A percentile compares a stretch with the other conserved stretches of the same genome.
phyloP scores from a whole-genome alignment of 2,329 filamentous ascomycete species.

The Aspergillus sp. region DNA sequence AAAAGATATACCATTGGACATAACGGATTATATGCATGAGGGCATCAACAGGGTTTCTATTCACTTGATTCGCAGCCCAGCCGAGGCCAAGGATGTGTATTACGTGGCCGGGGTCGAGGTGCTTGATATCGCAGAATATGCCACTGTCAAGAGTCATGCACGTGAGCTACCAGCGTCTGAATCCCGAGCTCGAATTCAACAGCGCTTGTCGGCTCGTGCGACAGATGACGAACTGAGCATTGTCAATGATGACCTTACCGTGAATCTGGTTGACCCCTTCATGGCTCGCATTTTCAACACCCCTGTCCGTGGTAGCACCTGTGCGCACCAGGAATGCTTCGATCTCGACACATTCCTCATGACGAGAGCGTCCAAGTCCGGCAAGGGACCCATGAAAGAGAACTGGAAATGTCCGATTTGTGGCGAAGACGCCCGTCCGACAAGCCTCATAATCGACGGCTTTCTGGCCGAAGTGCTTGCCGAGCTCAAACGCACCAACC shows the following conservation, averaged over 20 bases:
- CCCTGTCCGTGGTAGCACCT: conserved; percentile 64
- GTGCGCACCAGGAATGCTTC: conserved; percentile 80
- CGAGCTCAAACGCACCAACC: conserved; percentile 45
- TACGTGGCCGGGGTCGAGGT: conserved; percentile 66
- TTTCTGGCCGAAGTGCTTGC: conserved; percentile 61
- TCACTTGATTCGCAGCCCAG: conserved; percentile 34
- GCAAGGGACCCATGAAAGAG: conserved; percentile 37
- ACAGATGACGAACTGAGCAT: conserved; percentile 58
- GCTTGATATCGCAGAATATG: conserved; percentile 48
- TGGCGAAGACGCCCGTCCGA: conserved; percentile 66
- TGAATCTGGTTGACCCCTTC: conserved; percentile 64
- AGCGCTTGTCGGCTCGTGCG: conserved; percentile 36
- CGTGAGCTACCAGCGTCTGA: conserved; percentile 39
- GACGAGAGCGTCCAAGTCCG: conserved; percentile 49
- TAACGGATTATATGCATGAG: conserved; percentile 53
- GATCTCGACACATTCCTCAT: conserved; percentile 75
- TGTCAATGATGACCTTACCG: conserved; percentile 50
- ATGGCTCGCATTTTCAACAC: conserved; percentile 57
- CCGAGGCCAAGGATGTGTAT: conserved; percentile 26
- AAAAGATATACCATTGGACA: conserved; percentile 68
- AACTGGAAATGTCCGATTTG: conserved; percentile 87
- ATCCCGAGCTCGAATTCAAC: conserved; percentile 54
- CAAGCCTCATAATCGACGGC: conserved; percentile 62
- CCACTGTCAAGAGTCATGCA: conserved; percentile 33
- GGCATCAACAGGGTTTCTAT: conserved; percentile 60